phyloP scores from a whole-genome alignment of 768 basidiomycete genomes.

The Podaxis rugospora region DNA sequence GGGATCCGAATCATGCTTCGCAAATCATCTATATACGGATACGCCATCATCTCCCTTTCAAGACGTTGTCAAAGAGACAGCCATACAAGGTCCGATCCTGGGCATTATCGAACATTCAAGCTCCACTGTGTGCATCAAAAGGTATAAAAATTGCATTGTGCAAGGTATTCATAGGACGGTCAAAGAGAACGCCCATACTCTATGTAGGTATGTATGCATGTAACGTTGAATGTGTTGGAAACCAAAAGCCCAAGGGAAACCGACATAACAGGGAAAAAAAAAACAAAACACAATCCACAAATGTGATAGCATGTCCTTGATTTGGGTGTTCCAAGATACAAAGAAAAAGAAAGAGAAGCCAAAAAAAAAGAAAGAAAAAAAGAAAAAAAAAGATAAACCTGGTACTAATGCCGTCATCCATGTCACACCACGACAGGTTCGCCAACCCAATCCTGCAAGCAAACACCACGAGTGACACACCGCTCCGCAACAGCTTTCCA shows the following conservation, averaged over 20 bases:
- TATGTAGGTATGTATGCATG: background rate
- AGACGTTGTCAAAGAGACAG: background rate
- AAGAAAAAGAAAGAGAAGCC: background rate
- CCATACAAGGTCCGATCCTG: background rate
- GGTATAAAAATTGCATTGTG: background rate
- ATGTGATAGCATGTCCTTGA: background rate
- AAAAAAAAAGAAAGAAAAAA: background rate
- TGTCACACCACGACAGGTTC: background rate
- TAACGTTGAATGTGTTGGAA: background rate
- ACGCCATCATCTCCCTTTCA: too few species aligned
- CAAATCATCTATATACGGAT: too few species aligned
- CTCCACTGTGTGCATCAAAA: background rate
- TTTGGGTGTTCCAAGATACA: background rate
- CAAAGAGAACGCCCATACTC: background rate
- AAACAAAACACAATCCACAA: background rate
- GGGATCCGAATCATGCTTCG: too few species aligned
- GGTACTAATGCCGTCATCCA: too few species aligned
- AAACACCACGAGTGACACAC: slow-evolving; percentile 52
- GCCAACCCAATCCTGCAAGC: slow-evolving; percentile 62
- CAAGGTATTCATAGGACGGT: background rate
- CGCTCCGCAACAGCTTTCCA: slow-evolving; percentile 45
- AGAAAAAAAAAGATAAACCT: background rate
- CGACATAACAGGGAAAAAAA: background rate
- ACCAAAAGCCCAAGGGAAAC: background rate
- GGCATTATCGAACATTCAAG: background rate